Evolutionary conservation across 1,284 basidiomycete species (phyloP).

Genomic region (Apiotrichum porosum): DNA sequence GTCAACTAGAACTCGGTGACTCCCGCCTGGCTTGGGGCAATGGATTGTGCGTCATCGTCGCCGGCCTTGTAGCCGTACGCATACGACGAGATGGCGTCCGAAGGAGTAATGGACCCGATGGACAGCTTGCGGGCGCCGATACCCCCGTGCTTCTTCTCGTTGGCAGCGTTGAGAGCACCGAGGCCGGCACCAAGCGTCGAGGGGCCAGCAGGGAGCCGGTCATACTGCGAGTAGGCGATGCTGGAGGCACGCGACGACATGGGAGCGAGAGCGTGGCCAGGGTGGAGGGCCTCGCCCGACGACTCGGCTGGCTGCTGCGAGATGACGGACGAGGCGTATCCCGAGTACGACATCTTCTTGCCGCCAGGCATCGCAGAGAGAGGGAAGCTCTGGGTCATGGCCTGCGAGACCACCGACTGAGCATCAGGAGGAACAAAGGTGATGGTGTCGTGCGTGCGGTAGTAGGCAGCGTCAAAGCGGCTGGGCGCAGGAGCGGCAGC

Average conservation of each 20-base stretch:
- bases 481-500: conserved; percentile 59
- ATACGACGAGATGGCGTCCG: conserved; percentile 41
- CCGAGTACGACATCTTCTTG: conserved; percentile 56
- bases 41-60: conserved; percentile 45
- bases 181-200: not conserved
- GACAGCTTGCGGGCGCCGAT: conserved; percentile 56
- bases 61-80: conserved; percentile 47
- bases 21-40: conserved; percentile 48
- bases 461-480: conserved; percentile 89
- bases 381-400: conserved; percentile 78
- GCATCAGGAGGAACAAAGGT: conserved; percentile 92
- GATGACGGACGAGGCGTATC: conserved; percentile 84
- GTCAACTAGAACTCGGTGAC: conserved; percentile 51
- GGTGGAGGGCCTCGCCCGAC: conserved; percentile 55
- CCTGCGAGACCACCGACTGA: conserved; percentile 88
- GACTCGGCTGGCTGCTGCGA: conserved; percentile 75
- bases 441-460: conserved; percentile 88
- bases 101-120: conserved; percentile 63
- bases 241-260: conserved; percentile 39
- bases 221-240: conserved; percentile 77
- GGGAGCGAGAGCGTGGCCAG: conserved; percentile 11
- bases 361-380: conserved; percentile 58
- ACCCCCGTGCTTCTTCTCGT: conserved; percentile 13
- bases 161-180: not conserved
- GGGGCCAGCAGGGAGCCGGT: conserved; percentile 54